Evolutionary conservation across 1,284 basidiomycete species (phyloP), one percentile per base, ranked within the genome.

Genomic region (Ceratobasidium sp.): DNA sequence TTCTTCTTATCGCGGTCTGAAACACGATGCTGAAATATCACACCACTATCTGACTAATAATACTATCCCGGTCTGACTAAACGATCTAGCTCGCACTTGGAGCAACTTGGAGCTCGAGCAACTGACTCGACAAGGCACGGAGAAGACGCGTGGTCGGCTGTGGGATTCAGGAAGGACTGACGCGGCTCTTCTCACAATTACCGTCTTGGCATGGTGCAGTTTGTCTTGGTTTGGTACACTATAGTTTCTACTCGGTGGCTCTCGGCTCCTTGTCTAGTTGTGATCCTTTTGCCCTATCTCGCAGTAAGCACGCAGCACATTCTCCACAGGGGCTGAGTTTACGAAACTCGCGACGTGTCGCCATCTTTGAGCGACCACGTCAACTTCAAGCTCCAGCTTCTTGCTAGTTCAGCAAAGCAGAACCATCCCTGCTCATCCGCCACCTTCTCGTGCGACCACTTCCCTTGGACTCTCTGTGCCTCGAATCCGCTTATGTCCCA

Each of bases 91-190:
- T 15, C 9, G 39, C 39, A 46, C 33, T 51, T 51, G 49, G 49
- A 51, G n/a, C 49, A 33, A 26, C 40, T 46, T 42, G 20, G 42
- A 64, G 20, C 20, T n/a, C 10, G 13, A n/a, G 20, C 0, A n/a
- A 44, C 42, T 64, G 61, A 64, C 61, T 64, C 61, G 61, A 64
- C 61, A 44, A 64, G 61, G 61, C 61, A 64, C 61, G 40, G 6
- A 64, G 61, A 44, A 44, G 61, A 42, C 61, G 61, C 61, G 61
- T 63, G 61, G 61, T 63, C 61, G 61, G 61, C 61, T 64, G 13
- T 64, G 20, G 23, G 61, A 44, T 44, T 63, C 42, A 20, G 20
- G 40, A 64, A 44, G 40, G 18, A 64, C 61, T 44, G 61, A 64
- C 61, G 61, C 42, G 61, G 40, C 61, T 64, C 40, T 44, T 64